A percentile compares a stretch with the other conserved stretches of the same genome.
Evolutionary conservation across 371 early-diverging fungal species (phyloP).

Genomic region (Cokeromyces recurvatus): DNA sequence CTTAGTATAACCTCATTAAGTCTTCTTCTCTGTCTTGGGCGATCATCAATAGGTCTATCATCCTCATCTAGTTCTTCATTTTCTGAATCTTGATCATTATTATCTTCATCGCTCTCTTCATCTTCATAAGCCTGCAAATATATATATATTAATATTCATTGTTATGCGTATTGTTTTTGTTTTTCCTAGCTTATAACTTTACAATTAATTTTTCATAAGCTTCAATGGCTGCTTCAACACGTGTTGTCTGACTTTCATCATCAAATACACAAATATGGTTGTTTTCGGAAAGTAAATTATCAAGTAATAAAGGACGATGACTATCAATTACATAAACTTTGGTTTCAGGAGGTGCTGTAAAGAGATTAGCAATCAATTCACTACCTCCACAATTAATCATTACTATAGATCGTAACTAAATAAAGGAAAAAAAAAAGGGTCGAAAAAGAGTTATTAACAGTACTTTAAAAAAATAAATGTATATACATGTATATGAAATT

Average conservation of each 20-base stretch:
- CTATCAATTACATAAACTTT: constrained; percentile 80
- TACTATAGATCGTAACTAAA: constrained; percentile 68
- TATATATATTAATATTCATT: no score
- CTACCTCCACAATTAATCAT: constrained; percentile 87
- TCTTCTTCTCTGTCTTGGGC: constrained; percentile 32
- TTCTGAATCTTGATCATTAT: constrained; percentile 26
- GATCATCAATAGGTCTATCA: constrained; percentile 11
- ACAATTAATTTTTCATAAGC: constrained; percentile 70
- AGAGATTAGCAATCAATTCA: constrained; percentile 66
- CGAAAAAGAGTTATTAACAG: not conserved
- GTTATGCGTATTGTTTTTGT: no score
- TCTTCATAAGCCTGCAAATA: constrained; percentile 1
- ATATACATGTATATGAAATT: no score
- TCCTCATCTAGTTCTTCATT: constrained; percentile 12
- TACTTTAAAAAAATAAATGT: no score
- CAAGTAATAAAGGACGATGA: constrained; percentile 81
- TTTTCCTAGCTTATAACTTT: not conserved
- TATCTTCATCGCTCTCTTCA: constrained; percentile 23
- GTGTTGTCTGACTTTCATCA: constrained; percentile 71
- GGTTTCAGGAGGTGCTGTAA: constrained; percentile 46
- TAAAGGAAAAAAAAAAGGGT: not conserved
- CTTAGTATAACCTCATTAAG: constrained; percentile 11
- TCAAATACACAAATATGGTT: constrained; percentile 72
- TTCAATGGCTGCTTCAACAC: constrained; percentile 50
- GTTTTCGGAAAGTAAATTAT: constrained; percentile 63